phyloP scores from a whole-genome alignment of 208 protist species.

The Vickermania ingenoplastis region DNA sequence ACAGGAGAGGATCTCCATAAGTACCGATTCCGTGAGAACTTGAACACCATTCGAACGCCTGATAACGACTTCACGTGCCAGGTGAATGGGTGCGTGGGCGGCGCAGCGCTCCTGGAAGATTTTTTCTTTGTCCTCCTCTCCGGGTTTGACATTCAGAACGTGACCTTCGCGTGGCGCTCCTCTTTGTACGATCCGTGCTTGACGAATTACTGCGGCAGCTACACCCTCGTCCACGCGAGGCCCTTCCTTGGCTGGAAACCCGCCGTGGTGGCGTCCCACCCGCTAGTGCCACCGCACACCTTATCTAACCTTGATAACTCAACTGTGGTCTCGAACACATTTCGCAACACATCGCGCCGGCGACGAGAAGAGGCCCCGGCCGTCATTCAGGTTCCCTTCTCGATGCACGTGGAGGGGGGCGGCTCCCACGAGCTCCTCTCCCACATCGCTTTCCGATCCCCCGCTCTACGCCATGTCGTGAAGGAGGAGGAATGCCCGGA shows the following conservation, averaged over 20 bases:
- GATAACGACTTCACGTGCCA: constrained; percentile 51
- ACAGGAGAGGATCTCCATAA: constrained; percentile 25
- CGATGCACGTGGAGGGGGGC: constrained; percentile 33
- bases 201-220: constrained; percentile 33
- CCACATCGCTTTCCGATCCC: constrained; percentile 47
- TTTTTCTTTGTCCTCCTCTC: constrained; percentile 45
- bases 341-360: background rate
- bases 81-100: constrained; percentile 50
- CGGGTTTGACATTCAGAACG: constrained; percentile 69
- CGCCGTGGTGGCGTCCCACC: background rate
- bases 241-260: constrained; percentile 69
- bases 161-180: constrained; percentile 18
- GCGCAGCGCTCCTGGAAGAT: constrained; percentile 36
- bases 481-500: constrained; percentile 18
- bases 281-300: background rate
- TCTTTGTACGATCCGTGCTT: constrained; percentile 11
- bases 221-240: constrained; percentile 50
- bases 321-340: background rate
- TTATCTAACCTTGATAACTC: background rate
- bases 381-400: constrained; percentile 33
- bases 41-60: constrained; percentile 22
- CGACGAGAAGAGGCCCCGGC: background rate
- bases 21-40: constrained; percentile 49
- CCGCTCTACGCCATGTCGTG: constrained; percentile 13
- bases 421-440: constrained; percentile 17